A percentile compares a stretch with the other conserved stretches of the same genome.
Evolutionary conservation across 2,329 filamentous ascomycete species (phyloP).

Genomic region (Ophiostoma quercus): DNA sequence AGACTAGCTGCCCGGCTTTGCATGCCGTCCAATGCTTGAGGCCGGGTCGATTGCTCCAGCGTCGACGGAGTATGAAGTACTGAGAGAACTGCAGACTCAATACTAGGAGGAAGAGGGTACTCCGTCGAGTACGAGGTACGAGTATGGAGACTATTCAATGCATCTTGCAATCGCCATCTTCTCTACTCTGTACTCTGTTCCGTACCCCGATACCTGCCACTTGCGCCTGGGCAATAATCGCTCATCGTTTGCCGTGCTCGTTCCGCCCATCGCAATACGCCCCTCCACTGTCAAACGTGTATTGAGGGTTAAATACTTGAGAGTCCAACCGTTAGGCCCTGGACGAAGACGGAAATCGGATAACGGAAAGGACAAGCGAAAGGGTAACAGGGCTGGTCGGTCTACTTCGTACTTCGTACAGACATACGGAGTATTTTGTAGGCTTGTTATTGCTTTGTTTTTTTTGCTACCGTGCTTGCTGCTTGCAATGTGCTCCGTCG

Average conservation of each 20-base stretch:
- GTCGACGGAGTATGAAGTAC: neutral
- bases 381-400: neutral
- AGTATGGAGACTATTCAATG: neutral
- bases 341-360: neutral
- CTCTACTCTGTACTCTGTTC: neutral
- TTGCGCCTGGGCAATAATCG: neutral
- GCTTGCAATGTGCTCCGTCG: neutral
- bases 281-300: neutral
- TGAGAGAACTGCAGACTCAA: neutral
- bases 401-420: neutral
- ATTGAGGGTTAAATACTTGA: neutral
- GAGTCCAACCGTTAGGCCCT: neutral
- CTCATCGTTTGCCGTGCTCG: neutral
- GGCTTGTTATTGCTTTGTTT: neutral
- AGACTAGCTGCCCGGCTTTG: slow-evolving; percentile 7
- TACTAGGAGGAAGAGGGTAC: neutral
- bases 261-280: neutral
- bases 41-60: neutral
- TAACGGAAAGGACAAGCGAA: neutral
- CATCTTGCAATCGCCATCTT: neutral
- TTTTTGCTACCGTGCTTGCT: neutral
- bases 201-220: neutral
- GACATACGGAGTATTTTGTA: neutral
- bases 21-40: slow-evolving; percentile 10
- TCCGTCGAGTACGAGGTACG: neutral